Evolutionary conservation across 768 basidiomycete species (phyloP).

Genomic region (Boletales sp.): DNA sequence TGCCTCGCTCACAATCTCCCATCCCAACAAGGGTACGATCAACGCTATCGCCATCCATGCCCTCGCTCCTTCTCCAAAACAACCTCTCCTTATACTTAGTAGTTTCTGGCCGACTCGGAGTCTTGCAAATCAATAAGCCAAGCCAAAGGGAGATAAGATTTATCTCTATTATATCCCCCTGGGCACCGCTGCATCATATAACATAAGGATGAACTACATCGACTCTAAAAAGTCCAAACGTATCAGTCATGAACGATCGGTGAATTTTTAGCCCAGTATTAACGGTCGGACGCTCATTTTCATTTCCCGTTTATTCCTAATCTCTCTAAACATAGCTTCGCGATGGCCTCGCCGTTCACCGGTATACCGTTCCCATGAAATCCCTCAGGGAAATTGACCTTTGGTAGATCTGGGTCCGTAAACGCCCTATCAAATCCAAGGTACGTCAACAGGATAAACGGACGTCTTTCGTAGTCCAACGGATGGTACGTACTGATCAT

Average conservation of each 20-base stretch:
- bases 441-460: background rate
- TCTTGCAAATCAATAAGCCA: no score
- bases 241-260: no score
- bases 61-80: slow-evolving; percentile 13
- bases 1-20: slow-evolving; percentile 18
- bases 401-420: slow-evolving; percentile 67
- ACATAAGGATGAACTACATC: no score
- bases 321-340: slow-evolving; percentile 41
- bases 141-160: no score
- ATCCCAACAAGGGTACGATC: slow-evolving; percentile 73
- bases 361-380: slow-evolving; percentile 89
- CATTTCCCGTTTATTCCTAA: no score
- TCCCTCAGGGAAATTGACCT: slow-evolving; percentile 71
- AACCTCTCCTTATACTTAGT: no score
- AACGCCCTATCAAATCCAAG: slow-evolving; percentile 48
- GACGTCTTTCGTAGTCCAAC: background rate
- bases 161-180: no score
- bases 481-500: slow-evolving; percentile 45
- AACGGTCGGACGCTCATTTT: no score
- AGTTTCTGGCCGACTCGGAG: no score
- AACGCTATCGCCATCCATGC: slow-evolving; percentile 97
- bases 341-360: slow-evolving; percentile 69
- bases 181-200: no score
- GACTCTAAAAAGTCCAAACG: no score
- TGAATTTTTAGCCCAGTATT: no score